A percentile compares a stretch with the other conserved stretches of the same genome.
These are phyloP conservation scores for Saccharata proteae DNA, from an alignment of 2,329 filamentous ascomycete genomes.

Conservation along the genomic window DNA sequence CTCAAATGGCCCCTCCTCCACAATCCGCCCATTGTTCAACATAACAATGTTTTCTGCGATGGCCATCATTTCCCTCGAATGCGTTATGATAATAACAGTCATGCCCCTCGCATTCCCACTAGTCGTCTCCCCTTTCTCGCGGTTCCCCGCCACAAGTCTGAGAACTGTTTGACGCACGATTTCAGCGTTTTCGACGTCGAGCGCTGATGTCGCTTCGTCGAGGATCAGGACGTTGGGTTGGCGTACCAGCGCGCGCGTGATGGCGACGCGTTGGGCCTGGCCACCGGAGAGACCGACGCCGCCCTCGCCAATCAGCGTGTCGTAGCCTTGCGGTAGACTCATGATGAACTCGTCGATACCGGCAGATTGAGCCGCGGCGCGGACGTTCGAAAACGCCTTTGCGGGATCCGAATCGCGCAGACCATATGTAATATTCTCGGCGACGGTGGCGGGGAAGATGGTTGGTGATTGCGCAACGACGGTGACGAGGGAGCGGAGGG, in stretches of 20 bases:
- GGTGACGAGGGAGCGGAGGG: constrained; percentile 49
- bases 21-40: constrained; percentile 51
- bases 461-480: constrained; percentile 61
- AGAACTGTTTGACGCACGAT: constrained; percentile 52
- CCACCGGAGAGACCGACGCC: constrained; percentile 65
- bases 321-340: constrained; percentile 58
- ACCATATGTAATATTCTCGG: constrained; percentile 75
- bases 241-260: constrained; percentile 66
- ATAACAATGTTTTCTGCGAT: constrained; percentile 64
- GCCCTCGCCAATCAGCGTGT: constrained; percentile 65
- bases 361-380: constrained; percentile 40
- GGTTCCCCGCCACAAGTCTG: constrained; percentile 32
- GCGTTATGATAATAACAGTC: constrained; percentile 72
- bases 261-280: constrained; percentile 69
- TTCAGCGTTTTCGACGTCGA: constrained; percentile 59
- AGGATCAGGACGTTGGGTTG: constrained; percentile 62
- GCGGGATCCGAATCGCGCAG: constrained; percentile 44
- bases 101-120: constrained; percentile 33
- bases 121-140: constrained; percentile 9
- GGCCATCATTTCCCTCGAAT: constrained; percentile 75
- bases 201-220: constrained; percentile 75
- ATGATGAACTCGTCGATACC: constrained; percentile 67
- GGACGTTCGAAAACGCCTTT: constrained; percentile 33
- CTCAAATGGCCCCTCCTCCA: constrained; percentile 56
- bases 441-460: constrained; percentile 66